A percentile compares a stretch with the other conserved stretches of the same genome.
phyloP scores from a whole-genome alignment of 2,329 filamentous ascomycete species.

The Fonsecaea nubica region DNA sequence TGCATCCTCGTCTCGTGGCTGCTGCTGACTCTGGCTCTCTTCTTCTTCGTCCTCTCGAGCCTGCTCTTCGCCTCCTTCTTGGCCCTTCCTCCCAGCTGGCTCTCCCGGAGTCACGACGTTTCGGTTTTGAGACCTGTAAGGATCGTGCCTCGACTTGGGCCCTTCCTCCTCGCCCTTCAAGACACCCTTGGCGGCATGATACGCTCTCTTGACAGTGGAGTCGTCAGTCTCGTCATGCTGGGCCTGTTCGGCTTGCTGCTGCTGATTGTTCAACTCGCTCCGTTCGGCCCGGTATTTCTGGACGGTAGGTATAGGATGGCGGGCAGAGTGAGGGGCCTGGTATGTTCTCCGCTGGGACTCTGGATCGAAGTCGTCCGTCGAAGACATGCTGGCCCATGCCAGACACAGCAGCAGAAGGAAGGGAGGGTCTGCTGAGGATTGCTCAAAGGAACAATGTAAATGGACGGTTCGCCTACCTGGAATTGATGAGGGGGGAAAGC shows the following conservation, averaged over 20 bases:
- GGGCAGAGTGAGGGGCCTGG: conserved; percentile 33
- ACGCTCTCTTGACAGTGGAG: conserved; percentile 34
- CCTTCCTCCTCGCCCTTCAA: conserved; percentile 35
- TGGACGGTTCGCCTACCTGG: conserved; percentile 19
- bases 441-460: background rate
- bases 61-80: conserved; percentile 9
- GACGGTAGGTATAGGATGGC: conserved; percentile 40
- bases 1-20: conserved; percentile 10
- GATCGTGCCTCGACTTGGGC: conserved; percentile 25
- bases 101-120: conserved; percentile 22
- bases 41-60: conserved; percentile 5
- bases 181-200: conserved; percentile 36
- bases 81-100: background rate
- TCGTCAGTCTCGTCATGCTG: conserved; percentile 36
- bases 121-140: conserved; percentile 37
- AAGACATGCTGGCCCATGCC: conserved; percentile 14
- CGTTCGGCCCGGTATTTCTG: conserved; percentile 38
- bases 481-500: background rate
- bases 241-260: conserved; percentile 29
- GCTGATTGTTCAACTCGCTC: conserved; percentile 32
- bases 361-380: conserved; percentile 33
- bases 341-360: conserved; percentile 26
- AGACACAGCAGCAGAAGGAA: background rate
- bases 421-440: background rate
- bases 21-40: conserved; percentile 9